Evolutionary conservation across 257 asterid genomes (phyloP).

Genomic region (Solanum rostratum): DNA sequence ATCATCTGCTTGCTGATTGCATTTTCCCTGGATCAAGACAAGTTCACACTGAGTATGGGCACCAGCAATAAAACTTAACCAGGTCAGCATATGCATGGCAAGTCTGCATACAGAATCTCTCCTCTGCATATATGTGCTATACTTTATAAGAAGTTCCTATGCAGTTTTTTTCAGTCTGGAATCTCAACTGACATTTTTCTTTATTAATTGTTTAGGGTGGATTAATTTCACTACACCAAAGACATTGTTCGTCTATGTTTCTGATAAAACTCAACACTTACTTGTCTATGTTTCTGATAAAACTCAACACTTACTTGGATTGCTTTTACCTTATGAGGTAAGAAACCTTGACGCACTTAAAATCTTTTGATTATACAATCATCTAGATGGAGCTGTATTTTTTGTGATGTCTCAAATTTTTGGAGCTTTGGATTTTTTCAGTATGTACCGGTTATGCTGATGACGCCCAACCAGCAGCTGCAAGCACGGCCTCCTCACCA

Average conservation of each 20-base stretch:
- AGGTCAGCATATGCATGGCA: too few relatives aligned
- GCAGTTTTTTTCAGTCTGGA: background rate
- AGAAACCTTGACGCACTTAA: background rate
- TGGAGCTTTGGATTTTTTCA: constrained; percentile 6
- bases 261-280: constrained; percentile 70
- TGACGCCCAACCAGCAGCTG: constrained; percentile 45
- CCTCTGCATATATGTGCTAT: background rate
- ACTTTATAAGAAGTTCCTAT: background rate
- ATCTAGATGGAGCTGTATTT: background rate
- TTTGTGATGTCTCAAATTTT: background rate
- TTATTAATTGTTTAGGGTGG: constrained; percentile 47
- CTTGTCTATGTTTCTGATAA: constrained; percentile 79
- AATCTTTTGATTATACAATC: background rate
- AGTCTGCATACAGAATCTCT: background rate
- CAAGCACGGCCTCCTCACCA: constrained; percentile 12
- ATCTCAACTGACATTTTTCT: background rate
- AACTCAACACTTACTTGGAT: constrained; percentile 77
- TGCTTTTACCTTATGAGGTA: constrained; percentile 88
- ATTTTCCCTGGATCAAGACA: constrained; percentile 53
- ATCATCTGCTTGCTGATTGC: constrained; percentile 56
- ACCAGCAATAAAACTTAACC: too few relatives aligned
- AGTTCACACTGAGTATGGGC: background rate
- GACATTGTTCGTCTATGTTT: constrained; percentile 67
- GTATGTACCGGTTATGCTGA: constrained; percentile 82
- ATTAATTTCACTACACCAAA: constrained; percentile 83